Evolutionary conservation across 805 yeast genomes (phyloP).

Genomic region (Saccharomycopsis synnaedendra): DNA sequence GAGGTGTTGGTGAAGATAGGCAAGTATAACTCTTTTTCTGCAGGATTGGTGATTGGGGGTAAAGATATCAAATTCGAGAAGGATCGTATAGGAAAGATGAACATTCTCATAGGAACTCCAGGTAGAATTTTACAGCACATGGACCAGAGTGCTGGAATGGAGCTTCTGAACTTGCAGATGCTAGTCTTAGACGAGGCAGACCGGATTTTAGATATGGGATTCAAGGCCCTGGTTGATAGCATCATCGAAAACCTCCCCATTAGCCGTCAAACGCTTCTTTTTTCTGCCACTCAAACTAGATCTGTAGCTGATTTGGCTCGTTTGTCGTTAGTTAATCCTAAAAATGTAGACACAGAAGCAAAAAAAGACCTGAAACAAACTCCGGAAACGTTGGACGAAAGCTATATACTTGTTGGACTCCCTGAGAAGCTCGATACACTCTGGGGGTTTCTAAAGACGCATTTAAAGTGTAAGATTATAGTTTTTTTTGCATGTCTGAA

Average conservation of each 20-base stretch:
- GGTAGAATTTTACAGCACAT: constrained; percentile 84
- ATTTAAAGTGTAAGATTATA: constrained; percentile 65
- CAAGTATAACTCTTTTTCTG: constrained; percentile 60
- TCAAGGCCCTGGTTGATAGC: constrained; percentile 70
- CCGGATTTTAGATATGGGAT: constrained; percentile 88
- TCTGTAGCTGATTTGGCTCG: constrained; percentile 76
- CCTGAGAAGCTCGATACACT: constrained; percentile 77
- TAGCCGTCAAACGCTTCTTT: constrained; percentile 71
- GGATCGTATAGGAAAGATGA: constrained; percentile 68
- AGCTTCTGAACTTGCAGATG: constrained; percentile 61
- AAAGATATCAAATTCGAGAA: constrained; percentile 75
- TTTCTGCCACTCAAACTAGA: constrained; percentile 85
- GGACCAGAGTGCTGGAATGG: constrained; percentile 80
- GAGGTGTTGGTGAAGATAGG: constrained; percentile 83
- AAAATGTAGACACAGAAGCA: constrained; percentile 39
- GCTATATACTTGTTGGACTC: constrained; percentile 58
- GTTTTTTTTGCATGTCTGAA: constrained; percentile 83
- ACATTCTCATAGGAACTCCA: constrained; percentile 83
- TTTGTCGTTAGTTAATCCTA: constrained; percentile 55
- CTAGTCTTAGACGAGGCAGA: constrained; percentile 88
- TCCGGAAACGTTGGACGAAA: constrained; percentile 79
- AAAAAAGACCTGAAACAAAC: constrained; percentile 32
- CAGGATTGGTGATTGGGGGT: constrained; percentile 90
- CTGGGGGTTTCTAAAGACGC: constrained; percentile 80
- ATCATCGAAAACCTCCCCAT: constrained; percentile 70